Percentiles rank a stretch among this genome's conserved stretches.
phyloP scores from a whole-genome alignment of 176 grass and related monocot species.

The Phoenix dactylifera region DNA sequence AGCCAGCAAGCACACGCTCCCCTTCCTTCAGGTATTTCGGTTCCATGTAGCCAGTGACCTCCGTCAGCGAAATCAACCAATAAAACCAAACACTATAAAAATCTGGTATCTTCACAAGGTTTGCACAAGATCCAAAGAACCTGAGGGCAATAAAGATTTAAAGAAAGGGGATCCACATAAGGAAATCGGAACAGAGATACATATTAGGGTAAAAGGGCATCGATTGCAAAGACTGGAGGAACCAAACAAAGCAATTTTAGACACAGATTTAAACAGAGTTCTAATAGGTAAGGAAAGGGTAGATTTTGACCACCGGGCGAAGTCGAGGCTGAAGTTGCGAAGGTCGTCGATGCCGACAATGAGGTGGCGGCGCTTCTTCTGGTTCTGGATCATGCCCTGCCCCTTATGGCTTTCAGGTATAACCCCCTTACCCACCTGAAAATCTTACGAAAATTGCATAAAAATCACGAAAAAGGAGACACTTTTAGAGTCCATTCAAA shows the following conservation, averaged over 20 bases:
- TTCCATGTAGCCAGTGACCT: conserved; percentile 56
- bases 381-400: conserved; percentile 48
- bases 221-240: too few relatives aligned
- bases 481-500: too few relatives aligned
- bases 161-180: too few relatives aligned
- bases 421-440: conserved; percentile 62
- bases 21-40: conserved; percentile 84
- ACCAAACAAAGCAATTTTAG: too few relatives aligned
- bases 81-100: neutral
- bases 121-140: too few relatives aligned
- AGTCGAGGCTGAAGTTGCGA: conserved; percentile 73
- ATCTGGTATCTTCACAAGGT: too few relatives aligned
- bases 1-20: conserved; percentile 68
- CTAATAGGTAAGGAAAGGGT: neutral
- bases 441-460: neutral
- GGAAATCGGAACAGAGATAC: too few relatives aligned
- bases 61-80: conserved; percentile 80
- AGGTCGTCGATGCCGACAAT: conserved; percentile 89
- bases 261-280: neutral
- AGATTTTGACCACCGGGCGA: conserved; percentile 57
- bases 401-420: conserved; percentile 64
- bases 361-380: conserved; percentile 60
- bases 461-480: too few relatives aligned
- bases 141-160: too few relatives aligned
- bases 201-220: too few relatives aligned